Base-by-base conservation (phyloP, 2,329 filamentous ascomycete genomes). In the Aspergillus japonicus region DNA sequence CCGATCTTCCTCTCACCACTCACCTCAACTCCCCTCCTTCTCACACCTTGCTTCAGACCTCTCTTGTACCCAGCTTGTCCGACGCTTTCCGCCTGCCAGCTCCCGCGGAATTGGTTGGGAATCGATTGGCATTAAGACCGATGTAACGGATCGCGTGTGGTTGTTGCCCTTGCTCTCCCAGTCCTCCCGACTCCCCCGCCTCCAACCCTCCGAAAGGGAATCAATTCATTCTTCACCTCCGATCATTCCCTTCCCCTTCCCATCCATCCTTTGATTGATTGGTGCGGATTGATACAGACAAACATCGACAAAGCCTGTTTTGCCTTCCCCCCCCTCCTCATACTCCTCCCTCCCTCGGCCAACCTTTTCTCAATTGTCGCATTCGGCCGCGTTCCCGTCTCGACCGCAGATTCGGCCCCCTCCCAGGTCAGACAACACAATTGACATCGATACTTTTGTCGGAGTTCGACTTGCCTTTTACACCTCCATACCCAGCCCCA, bases 91-190 rank as follows among this genome's bases (percentile, higher is more conserved):
- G 53, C 44, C 47, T 57, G 50, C 44, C 39, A 35, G 29, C 47
- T 31, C 56, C 44, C 49, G 49, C 19, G 44, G 54, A 62, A 62
- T 63, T 64, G 60, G 52, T 51, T 53, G 50, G 54, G 39, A 63
- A 55, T 62, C 60, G 52, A 58, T 63, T 58, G 58, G 57, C 53
- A 60, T 64, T 56, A 62, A 65, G 62, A 63, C 64, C 62, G 62
- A 68, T 68, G 66, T 66, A 64, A 68, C 64, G 60, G 63, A 64
- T 66, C 64, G 63, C 61, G 63, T 64, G 58, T 64, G 56, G 58
- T 60, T 63, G 58, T 61, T 63, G 61, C 58, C 60, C 60, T 66
- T 67, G 59, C 64, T 66, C 63, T 57, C 55, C 65, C 59, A 62
- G 61, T 61, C 53, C 58, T 54, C 59, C 57, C 63, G 57, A 57